Percentiles rank a stretch among this genome's conserved stretches.
Evolutionary conservation across 306 rosid genomes (phyloP).

Genomic region (Quercus ilex): DNA sequence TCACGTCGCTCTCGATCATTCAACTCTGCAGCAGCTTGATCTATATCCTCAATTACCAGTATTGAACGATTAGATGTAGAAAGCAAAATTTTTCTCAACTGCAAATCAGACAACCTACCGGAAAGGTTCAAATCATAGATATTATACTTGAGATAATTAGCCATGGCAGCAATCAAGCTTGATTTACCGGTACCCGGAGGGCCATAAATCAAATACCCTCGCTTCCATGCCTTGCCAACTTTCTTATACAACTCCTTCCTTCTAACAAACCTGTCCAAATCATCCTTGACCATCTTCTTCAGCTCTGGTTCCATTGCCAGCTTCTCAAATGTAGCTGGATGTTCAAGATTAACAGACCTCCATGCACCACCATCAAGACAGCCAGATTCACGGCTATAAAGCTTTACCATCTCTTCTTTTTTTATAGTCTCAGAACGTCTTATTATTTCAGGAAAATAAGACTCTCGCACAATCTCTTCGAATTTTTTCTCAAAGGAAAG

Average conservation of each 20-base stretch:
- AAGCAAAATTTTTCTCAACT: background rate
- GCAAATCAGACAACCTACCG: background rate
- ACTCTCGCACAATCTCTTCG: too few species aligned
- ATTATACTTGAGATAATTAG: slow-evolving; percentile 1
- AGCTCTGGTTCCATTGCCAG: background rate
- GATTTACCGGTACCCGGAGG: slow-evolving; percentile 5
- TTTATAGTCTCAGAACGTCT: too few species aligned
- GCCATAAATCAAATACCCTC: background rate
- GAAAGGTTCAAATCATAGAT: background rate
- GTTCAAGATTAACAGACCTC: background rate
- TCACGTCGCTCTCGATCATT: background rate
- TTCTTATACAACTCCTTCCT: background rate
- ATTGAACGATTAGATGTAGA: background rate
- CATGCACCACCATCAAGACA: background rate
- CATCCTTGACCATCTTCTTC: background rate
- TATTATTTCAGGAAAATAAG: too few species aligned
- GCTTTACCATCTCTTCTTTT: background rate
- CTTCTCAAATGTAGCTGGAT: background rate
- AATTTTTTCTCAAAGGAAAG: too few species aligned
- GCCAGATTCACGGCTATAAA: background rate
- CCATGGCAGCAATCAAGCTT: background rate
- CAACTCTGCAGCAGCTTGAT: background rate
- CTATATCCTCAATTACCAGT: background rate
- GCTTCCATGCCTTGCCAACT: slow-evolving; percentile 2
- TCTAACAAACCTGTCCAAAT: background rate